Percentiles rank a stretch among this genome's conserved stretches.
Conservation (phyloP, 2,329 filamentous ascomycete genomes). For the Orbilia oligospora region DNA sequence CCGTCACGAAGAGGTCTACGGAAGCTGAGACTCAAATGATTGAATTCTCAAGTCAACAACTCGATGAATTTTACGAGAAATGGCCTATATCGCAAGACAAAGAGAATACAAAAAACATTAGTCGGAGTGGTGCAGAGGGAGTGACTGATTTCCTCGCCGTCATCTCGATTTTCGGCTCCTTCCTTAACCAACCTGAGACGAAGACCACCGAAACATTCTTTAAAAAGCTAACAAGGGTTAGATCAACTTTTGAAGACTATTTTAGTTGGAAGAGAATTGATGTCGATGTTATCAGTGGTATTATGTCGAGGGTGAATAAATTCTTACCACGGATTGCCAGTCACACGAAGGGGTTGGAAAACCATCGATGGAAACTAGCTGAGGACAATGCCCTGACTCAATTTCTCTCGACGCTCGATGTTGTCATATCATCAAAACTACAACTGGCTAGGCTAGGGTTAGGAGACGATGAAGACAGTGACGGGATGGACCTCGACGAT, state of each 20-base stretch:
- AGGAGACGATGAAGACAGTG: conserved; percentile 33
- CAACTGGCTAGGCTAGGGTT: conserved; percentile 26
- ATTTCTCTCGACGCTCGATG: conserved; percentile 29
- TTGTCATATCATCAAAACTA: conserved; percentile 44
- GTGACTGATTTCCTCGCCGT: conserved; percentile 35
- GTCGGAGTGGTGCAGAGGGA: conserved; percentile 16
- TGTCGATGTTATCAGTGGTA: conserved; percentile 22
- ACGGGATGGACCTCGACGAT: conserved; percentile 68
- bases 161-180: conserved; percentile 48
- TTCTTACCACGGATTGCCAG: conserved; percentile 38
- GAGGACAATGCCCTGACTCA: conserved; percentile 50
- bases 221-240: conserved; percentile 35
- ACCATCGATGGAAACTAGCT: conserved; percentile 13
- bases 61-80: conserved; percentile 45
- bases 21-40: conserved; percentile 55
- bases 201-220: conserved; percentile 48
- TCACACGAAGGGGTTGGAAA: conserved; percentile 27
- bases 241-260: conserved; percentile 33
- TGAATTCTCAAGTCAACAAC: conserved; percentile 43
- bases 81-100: conserved; percentile 16
- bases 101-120: conserved; percentile 21
- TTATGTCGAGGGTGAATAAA: conserved; percentile 19
- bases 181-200: conserved; percentile 45
- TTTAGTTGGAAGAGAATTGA: conserved; percentile 27
- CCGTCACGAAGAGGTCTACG: conserved; percentile 37